Evolutionary conservation across 2,329 filamentous ascomycete genomes (phyloP), one percentile per base, ranked within the genome.

Genomic region (Metarhizium rileyi): DNA sequence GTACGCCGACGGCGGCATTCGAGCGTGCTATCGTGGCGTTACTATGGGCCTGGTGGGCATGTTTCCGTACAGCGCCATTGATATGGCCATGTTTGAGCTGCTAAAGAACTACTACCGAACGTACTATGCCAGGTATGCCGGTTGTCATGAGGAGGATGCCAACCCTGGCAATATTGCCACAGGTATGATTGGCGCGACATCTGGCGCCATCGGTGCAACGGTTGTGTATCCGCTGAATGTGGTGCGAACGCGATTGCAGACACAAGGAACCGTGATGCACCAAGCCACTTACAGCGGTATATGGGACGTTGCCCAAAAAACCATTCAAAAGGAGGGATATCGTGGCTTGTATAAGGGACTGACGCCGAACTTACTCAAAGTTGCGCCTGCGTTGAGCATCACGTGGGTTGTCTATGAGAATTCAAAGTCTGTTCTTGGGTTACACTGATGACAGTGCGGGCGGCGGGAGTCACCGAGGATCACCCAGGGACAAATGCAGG

Each of bases 1-100:
- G 85, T 89, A 84, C 74, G 77, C 76, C 38, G 79, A 83, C 52
- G 86, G 87, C 51, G 88, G 88, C 22, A 57, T 90, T 26, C 74
- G 79, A 28, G 77, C 87, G 6, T 91, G 90, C 55, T 98, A 97
- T 66, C 88, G 91, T 48, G 93, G 93, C 38, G 77, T 98, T 30
- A 90, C 90, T 0, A 93, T 97, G 80, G 93, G 93, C 16, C 76
- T 98, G 4, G 71, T 96, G 46, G 93, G 93, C 64, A 96, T 97
- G 83, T 98, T 98, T 61, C 93, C 93, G 0, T 98, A 97, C 66
- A 91, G 90, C 40, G 93, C 93, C 46, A 94, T 98, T 62, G 93
- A 98, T 63, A 84, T 98, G 61, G 89, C 88, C 56, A 95, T 89
- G 0, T 98, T 97, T 62, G 93, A 98, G 69, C 82, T 93, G 52